These are phyloP conservation scores for Ophiostoma fasciatum DNA, from an alignment of 2,329 filamentous ascomycete species.

Conservation along the genomic window DNA sequence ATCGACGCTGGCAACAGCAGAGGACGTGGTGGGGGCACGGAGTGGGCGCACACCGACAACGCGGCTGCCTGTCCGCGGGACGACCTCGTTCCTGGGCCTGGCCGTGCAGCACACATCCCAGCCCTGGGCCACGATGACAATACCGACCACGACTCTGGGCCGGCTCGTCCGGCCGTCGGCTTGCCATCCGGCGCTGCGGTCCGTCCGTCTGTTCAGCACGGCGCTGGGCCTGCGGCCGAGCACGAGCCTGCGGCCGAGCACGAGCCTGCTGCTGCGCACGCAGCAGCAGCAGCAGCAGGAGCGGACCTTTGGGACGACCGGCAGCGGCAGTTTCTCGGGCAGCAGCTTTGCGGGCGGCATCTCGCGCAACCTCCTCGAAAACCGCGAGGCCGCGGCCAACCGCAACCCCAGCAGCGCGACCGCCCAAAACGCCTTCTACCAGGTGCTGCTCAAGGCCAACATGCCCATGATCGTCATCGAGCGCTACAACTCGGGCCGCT, in stretches of 20 bases:
- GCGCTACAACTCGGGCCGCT: conserved; percentile 73
- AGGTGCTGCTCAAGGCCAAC: conserved; percentile 75
- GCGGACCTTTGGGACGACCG: conserved; percentile 14
- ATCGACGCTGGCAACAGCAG: too few species aligned
- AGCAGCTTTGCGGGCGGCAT: too few species aligned
- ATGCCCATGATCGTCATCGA: conserved; percentile 90
- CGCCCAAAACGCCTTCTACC: conserved; percentile 87
- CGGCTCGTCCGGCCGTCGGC: neutral
- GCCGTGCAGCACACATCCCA: too few species aligned
- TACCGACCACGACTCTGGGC: conserved; percentile 1
- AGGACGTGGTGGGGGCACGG: too few species aligned
- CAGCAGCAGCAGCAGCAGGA: conserved; percentile 1
- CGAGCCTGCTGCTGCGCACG: too few species aligned
- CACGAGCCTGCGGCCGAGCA: too few species aligned
- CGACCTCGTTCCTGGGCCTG: conserved; percentile 4
- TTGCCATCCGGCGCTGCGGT: neutral
- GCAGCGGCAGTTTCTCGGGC: too few species aligned
- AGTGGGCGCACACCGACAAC: too few species aligned
- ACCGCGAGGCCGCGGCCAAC: conserved; percentile 83
- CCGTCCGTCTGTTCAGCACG: too few species aligned
- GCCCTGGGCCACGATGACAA: too few species aligned
- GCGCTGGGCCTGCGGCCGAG: too few species aligned
- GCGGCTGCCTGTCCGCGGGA: conserved; percentile 2
- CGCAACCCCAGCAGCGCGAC: conserved; percentile 77
- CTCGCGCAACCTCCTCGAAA: conserved; percentile 56